These are phyloP conservation scores for Eucalyptus dawsonii DNA, from an alignment of 345 rosid genomes.

Conservation along the genomic window DNA sequence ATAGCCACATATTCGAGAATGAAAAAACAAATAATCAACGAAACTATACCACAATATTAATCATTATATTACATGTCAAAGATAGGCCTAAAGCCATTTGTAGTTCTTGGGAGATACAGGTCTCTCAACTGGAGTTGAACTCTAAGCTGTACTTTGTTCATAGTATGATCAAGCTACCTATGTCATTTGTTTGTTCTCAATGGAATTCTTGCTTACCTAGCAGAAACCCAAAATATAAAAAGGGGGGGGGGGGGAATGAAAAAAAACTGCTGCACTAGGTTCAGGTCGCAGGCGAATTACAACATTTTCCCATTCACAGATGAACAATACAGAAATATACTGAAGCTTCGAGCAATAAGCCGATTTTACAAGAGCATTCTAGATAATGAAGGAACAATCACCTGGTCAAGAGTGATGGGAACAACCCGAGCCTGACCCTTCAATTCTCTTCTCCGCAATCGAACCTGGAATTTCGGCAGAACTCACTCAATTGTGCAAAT, in stretches of 20 bases:
- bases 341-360: neutral
- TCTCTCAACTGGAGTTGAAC: neutral
- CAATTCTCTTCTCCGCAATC: conserved; percentile 65
- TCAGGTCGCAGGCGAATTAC: neutral
- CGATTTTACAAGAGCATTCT: neutral
- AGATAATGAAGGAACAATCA: neutral
- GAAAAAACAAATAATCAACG: neutral
- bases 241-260: neutral
- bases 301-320: neutral
- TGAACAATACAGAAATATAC: neutral
- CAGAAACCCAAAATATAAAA: neutral
- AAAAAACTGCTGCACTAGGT: neutral
- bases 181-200: neutral
- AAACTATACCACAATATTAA: neutral
- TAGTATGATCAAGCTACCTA: neutral
- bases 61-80: neutral
- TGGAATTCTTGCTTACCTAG: neutral
- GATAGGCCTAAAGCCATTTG: neutral
- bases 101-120: neutral
- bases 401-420: conserved; percentile 92
- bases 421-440: conserved; percentile 66
- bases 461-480: conserved; percentile 28
- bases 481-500: neutral
- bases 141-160: neutral
- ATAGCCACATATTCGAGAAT: neutral